Base-by-base conservation (phyloP, 1,284 basidiomycete genomes). In the Malassezia psittaci region DNA sequence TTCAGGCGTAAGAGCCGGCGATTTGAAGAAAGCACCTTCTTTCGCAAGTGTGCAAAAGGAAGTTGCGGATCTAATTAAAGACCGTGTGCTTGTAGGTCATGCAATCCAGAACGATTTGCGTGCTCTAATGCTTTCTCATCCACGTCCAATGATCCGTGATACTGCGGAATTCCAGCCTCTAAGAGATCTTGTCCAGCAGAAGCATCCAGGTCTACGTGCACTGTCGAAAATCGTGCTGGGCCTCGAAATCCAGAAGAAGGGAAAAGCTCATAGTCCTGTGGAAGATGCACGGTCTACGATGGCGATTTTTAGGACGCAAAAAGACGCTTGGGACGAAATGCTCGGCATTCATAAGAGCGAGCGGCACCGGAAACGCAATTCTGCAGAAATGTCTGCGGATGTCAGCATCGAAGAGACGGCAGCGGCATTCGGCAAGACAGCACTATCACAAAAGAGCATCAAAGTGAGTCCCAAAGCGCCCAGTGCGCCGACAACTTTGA, bases 271-370 rank as follows among this genome's bases (percentile, higher is more conserved):
- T 52, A 67, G 61, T 38, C 59, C 65, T 3, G 63, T 68, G 9
- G 88, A 84, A 21, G 91, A 98, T 72, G 91, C 93, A 1, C 81
- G 90, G 45, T 90, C 91, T 0, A 90, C 93, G 0, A 96, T 98
- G 90, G 91, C 89, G 0, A 78, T 96, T 21, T 98, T 88, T 76
- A 81, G 90, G 7, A 75, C 93, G n/a, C 82, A 93, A 74, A 85
- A 87, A 68, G 82, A 83, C 55, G 81, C 83, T 49, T 96, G 89
- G 90, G 90, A 96, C 56, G 24, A 62, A 53, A 37, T 42, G 35
- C 46, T 72, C 16, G 50, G 35, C 46, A 34, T 35, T 21, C 19
- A 18, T 5, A 35, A 19, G 21, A 13, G 29, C 16, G 29, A 6
- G 18, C 41, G 44, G 40, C 8, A 11, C 8, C 39, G 39, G 18